Percentiles rank a stretch among this genome's conserved stretches.
phyloP scores from a whole-genome alignment of 2,329 filamentous ascomycete species.

The Colletotrichum spaethianum region DNA sequence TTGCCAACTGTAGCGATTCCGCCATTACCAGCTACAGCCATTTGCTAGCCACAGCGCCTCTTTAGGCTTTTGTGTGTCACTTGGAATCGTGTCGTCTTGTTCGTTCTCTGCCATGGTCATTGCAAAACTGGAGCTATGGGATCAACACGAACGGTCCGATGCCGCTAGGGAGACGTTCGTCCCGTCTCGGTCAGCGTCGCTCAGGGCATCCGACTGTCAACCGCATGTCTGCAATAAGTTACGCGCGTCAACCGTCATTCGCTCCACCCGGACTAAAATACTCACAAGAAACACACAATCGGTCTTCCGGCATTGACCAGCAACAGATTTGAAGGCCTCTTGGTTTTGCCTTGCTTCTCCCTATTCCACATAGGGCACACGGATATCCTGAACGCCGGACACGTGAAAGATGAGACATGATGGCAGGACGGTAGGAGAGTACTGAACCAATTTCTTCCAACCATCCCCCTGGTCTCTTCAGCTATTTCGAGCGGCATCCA shows the following conservation, averaged over 20 bases:
- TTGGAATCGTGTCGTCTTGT: not conserved
- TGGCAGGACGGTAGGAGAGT: not conserved
- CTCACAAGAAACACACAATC: slow-evolving; percentile 19
- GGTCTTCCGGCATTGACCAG: slow-evolving; percentile 22
- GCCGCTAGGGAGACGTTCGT: slow-evolving; percentile 39
- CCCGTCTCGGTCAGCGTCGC: slow-evolving; percentile 37
- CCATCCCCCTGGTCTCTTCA: slow-evolving; percentile 7
- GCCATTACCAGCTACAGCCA: slow-evolving; percentile 23
- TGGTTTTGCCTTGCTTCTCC: slow-evolving; percentile 1
- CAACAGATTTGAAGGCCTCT: slow-evolving; percentile 1
- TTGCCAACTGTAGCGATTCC: slow-evolving; percentile 21
- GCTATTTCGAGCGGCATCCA: slow-evolving; percentile 19
- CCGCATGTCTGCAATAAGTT: slow-evolving; percentile 35
- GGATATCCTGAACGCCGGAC: slow-evolving; percentile 16
- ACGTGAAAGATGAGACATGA: not conserved
- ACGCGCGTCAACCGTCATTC: slow-evolving; percentile 37
- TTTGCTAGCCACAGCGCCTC: slow-evolving; percentile 17
- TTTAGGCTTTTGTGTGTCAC: slow-evolving; percentile 1
- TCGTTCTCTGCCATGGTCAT: slow-evolving; percentile 2
- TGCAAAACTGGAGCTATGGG: slow-evolving; percentile 20
- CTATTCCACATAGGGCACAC: slow-evolving; percentile 11
- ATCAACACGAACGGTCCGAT: slow-evolving; percentile 28
- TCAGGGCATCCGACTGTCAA: slow-evolving; percentile 32
- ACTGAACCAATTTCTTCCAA: slow-evolving; percentile 29
- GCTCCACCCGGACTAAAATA: slow-evolving; percentile 30